Evolutionary conservation across 2,329 filamentous ascomycete species (phyloP).

Genomic region (Alternaria sp.): DNA sequence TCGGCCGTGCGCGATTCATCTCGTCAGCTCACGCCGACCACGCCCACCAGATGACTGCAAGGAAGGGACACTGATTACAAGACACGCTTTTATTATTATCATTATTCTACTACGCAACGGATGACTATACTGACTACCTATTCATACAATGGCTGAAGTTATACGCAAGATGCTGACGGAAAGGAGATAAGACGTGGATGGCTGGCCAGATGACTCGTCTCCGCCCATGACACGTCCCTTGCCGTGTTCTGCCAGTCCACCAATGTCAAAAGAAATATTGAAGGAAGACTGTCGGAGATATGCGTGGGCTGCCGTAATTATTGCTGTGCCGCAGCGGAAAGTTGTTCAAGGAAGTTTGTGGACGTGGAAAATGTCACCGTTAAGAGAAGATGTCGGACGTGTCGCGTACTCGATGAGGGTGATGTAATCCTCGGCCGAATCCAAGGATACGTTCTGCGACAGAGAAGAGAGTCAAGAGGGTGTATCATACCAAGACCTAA

Average conservation of each 20-base stretch:
- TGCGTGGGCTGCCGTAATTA: background rate
- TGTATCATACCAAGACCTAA: background rate
- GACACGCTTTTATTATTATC: background rate
- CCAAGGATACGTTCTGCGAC: background rate
- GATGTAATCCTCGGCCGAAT: background rate
- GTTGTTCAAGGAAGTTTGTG: background rate
- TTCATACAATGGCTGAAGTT: conserved; percentile 12
- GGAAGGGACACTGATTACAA: background rate
- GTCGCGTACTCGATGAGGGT: background rate
- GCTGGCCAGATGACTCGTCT: background rate
- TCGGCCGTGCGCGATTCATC: conserved; percentile 2
- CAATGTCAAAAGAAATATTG: background rate
- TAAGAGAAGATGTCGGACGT: background rate
- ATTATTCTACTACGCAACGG: conserved; percentile 9
- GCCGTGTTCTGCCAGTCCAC: conserved; percentile 2
- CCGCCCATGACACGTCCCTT: background rate
- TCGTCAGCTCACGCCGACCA: background rate
- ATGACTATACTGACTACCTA: conserved; percentile 14
- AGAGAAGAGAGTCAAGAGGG: background rate
- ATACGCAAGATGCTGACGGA: conserved; percentile 4
- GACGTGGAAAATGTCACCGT: background rate
- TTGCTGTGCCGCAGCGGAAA: background rate
- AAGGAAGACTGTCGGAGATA: background rate
- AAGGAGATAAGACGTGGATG: background rate
- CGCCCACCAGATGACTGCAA: background rate